phyloP scores from a whole-genome alignment of 1,284 basidiomycete genomes.

The Afroboletus lepidellus region DNA sequence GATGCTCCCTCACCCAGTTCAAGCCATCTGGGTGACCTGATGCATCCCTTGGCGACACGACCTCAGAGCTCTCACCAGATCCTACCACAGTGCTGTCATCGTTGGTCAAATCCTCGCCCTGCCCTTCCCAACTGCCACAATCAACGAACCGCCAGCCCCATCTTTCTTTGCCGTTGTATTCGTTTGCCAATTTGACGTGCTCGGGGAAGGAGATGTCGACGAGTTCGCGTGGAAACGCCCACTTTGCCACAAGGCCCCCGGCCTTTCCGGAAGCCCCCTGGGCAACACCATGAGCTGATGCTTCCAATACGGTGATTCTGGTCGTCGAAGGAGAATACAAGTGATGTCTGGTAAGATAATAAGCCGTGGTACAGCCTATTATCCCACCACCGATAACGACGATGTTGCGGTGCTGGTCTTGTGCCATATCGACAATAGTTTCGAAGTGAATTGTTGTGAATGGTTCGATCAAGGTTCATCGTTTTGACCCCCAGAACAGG shows the following conservation, averaged over 20 bases:
- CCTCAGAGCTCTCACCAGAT: conserved; percentile 38
- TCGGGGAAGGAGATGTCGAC: conserved; percentile 77
- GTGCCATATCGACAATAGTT: conserved; percentile 14
- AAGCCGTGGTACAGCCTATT: conserved; percentile 83
- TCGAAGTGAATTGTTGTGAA: too few relatives aligned
- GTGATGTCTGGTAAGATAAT: conserved; percentile 68
- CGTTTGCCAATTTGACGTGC: conserved; percentile 74
- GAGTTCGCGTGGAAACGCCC: conserved; percentile 77
- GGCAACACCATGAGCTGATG: conserved; percentile 62
- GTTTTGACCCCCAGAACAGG: conserved; percentile 7
- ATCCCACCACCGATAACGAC: conserved; percentile 64
- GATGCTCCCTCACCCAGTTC: conserved; percentile 57
- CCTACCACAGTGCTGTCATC: conserved; percentile 31
- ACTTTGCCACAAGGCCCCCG: conserved; percentile 86
- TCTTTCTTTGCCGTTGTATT: conserved; percentile 66
- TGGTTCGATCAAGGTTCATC: too few relatives aligned
- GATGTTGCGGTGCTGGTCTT: conserved; percentile 29
- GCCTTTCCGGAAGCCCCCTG: conserved; percentile 88
- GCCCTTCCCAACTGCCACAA: conserved; percentile 68
- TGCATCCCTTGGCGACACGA: conserved; percentile 16
- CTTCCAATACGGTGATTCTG: conserved; percentile 74
- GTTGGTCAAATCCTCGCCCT: conserved; percentile 38
- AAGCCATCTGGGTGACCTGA: conserved; percentile 59
- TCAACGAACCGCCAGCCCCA: conserved; percentile 82
- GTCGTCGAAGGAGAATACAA: conserved; percentile 40